Evolutionary conservation across 2,329 filamentous ascomycete species (phyloP).

Genomic region (Zalaria obscura): DNA sequence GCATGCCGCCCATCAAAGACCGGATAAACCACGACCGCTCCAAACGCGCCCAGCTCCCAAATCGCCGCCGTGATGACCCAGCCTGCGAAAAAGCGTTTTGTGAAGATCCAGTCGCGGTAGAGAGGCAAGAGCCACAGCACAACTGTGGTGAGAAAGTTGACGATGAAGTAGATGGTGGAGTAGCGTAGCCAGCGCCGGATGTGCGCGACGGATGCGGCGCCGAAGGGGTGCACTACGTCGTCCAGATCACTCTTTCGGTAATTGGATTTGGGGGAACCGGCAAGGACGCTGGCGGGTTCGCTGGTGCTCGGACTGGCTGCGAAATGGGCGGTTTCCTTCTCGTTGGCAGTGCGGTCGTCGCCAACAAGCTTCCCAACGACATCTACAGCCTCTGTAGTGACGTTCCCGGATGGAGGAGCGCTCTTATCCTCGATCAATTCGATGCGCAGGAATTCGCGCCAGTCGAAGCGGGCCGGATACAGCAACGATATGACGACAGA

Average conservation of each 20-base stretch:
- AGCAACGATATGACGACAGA: constrained; percentile 29
- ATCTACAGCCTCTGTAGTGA: constrained; percentile 2
- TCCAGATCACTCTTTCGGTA: constrained; percentile 16
- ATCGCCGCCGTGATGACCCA: constrained; percentile 32
- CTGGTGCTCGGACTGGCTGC: not conserved
- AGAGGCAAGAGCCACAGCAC: constrained; percentile 36
- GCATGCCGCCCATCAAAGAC: constrained; percentile 32
- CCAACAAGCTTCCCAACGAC: not conserved
- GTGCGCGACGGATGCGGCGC: constrained; percentile 13
- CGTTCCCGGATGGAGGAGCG: constrained; percentile 8
- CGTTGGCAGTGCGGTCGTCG: not conserved
- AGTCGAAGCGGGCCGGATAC: constrained; percentile 22
- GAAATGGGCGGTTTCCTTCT: not conserved
- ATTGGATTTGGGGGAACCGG: not conserved
- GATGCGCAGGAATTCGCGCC: constrained; percentile 32
- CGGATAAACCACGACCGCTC: constrained; percentile 32
- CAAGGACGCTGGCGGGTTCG: not conserved
- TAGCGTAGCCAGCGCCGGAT: constrained; percentile 17
- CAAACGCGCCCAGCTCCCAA: constrained; percentile 35
- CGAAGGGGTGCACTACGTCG: constrained; percentile 30
- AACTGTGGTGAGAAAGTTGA: constrained; percentile 31
- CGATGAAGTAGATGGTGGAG: constrained; percentile 25
- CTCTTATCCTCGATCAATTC: constrained; percentile 28
- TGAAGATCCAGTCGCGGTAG: constrained; percentile 36
- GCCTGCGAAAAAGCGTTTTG: constrained; percentile 29